Percentiles rank a stretch among this genome's conserved stretches.
Conservation (phyloP, 768 basidiomycete species). For the Tricholoma saponaceum region DNA sequence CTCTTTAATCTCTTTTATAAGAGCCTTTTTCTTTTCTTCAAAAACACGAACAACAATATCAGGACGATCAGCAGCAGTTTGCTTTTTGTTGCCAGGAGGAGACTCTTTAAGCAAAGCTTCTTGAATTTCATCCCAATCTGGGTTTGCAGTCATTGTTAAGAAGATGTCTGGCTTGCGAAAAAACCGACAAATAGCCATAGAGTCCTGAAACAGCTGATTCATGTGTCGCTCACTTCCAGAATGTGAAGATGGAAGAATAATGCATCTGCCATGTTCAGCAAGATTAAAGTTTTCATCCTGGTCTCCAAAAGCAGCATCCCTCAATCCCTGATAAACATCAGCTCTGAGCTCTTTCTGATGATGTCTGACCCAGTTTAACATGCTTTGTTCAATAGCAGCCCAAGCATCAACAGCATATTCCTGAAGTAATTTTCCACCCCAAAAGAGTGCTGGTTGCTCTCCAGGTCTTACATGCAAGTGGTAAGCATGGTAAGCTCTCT, state of each 20-base stretch:
- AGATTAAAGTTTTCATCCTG: conserved; percentile 15
- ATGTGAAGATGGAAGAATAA: conserved; percentile 9
- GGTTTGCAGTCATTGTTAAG: conserved; percentile 44
- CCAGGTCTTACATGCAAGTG: conserved; percentile 22
- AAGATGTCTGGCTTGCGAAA: conserved; percentile 37
- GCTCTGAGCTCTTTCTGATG: conserved; percentile 25
- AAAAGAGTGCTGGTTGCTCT: conserved; percentile 26
- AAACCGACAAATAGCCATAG: conserved; percentile 27
- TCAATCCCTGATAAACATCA: conserved; percentile 26
- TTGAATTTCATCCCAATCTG: conserved; percentile 38
- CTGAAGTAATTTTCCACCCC: conserved; percentile 37
- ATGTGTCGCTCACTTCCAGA: conserved; percentile 12
- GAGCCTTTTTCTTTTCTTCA: neutral
- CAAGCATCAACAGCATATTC: conserved; percentile 42
- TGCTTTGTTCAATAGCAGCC: conserved; percentile 38
- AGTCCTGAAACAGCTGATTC: conserved; percentile 19
- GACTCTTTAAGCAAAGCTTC: neutral
- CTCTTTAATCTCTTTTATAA: neutral
- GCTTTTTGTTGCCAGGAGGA: conserved; percentile 13
- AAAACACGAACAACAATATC: neutral
- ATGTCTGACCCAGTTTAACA: conserved; percentile 26
- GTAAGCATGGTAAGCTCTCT: conserved; percentile 24
- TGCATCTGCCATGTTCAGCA: neutral
- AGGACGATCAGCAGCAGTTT: neutral
- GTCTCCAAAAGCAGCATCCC: conserved; percentile 16